Percentiles rank a stretch among this genome's conserved stretches.
These are phyloP conservation scores for Trichoderma aggressivum DNA, from an alignment of 2,329 filamentous ascomycete species.

Conservation along the genomic window DNA sequence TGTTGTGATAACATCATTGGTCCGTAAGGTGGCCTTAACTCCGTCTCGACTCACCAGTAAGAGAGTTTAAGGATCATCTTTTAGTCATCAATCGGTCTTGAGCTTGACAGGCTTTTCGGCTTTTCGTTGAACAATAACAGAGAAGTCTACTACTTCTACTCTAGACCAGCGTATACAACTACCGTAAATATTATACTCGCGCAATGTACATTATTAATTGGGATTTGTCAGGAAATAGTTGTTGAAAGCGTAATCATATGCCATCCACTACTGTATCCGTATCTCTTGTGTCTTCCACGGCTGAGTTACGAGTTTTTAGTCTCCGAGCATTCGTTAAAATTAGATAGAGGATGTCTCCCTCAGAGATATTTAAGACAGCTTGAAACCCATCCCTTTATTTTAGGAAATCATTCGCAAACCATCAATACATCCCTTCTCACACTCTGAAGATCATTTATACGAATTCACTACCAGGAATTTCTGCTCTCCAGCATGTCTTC, in stretches of 20 bases:
- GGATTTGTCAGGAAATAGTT: not conserved
- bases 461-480: not conserved
- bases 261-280: not conserved
- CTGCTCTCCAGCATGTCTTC: not conserved
- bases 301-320: not conserved
- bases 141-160: not conserved
- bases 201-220: not conserved
- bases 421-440: not conserved
- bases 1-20: not conserved
- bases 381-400: not conserved
- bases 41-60: not conserved
- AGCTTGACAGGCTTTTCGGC: not conserved
- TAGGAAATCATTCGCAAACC: not conserved
- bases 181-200: not conserved
- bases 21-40: not conserved
- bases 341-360: not conserved
- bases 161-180: not conserved
- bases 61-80: not conserved
- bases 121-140: not conserved
- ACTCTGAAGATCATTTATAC: not conserved
- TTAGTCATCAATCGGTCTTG: not conserved
- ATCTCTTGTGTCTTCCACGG: not conserved
- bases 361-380: not conserved
- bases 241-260: not conserved
- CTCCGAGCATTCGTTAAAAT: not conserved